Evolutionary conservation across 805 yeast genomes (phyloP), one percentile per base, ranked within the genome.

Genomic region (Candida parachauliodes): DNA sequence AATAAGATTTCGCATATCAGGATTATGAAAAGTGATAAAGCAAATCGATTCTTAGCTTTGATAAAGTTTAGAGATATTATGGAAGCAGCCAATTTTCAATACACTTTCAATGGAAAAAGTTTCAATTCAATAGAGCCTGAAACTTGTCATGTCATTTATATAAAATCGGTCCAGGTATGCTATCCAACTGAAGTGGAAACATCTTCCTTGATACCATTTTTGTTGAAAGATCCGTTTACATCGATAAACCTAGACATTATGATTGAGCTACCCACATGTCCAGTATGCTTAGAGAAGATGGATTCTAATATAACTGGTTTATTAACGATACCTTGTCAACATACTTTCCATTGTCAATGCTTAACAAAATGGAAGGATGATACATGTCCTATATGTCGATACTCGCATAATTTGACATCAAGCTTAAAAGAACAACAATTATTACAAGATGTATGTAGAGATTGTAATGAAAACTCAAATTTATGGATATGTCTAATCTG

Each of bases 41-140:
- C 82, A 17, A 78, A 79, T 57, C 49, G 96, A 52, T 85, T 82
- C 49, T 74, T 87, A 74, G 91, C 81, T 2, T 62, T 88, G 36
- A 66, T 89, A 59, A 88, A 88, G 59, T 88, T 88, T 58, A 68
- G 74, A 27, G 72, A 72, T 26, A 51, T 70, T 2, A 60, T 69
- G 1, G 51, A 62, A 25, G 88, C 95, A 0, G 70, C 74, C n/a
- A 64, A 61, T 28, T 89, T 89, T 57, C 79, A 79, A 46, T 70
- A 72, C 29, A 65, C 66, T 20, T 86, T 69, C 50, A 81, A 88
- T 54, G 94, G 95, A 4, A 76, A 73, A 43, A 70, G 73, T 8
- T 88, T 89, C 65, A 88, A 82, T 48, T 78, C 91, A 6, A 81
- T 88, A 83, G 96, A 89, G 50, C 86, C 95, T 0, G 96, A 89